Base-by-base conservation (phyloP, 441 rosid genomes). In the Bruguiera hainesii region DNA sequence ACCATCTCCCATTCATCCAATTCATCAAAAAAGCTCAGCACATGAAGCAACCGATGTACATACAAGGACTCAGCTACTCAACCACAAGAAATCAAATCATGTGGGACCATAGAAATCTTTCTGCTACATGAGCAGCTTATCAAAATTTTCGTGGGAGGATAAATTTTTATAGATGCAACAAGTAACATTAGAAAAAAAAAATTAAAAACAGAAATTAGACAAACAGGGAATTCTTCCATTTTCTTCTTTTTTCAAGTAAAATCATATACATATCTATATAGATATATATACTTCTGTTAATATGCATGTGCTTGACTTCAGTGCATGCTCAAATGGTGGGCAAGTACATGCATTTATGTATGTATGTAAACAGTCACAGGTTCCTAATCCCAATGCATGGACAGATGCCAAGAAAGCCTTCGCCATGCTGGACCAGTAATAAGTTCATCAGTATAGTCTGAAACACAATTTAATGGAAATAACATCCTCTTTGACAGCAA, bases 391-490 rank as follows among this genome's bases (percentile, higher is more conserved):
- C 23, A 48, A 69, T 29, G 33, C 50, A 62, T 3, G 1, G 42
- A 42, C 2, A 42, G 57, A 71, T 5, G 29, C 25, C 25, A 59
- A 15, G 21, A 20, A 25, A 52, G 33, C n/a, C 63, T 37, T 28
- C 19, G 48, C 39, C 0, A 60, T 6, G 65, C 48, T 62, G 21
- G 15, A 16, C 68, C 30, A 62, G 50, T 56, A 67, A 76, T 21
- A 55, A 51, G 60, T 30, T 52, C 66, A 63, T 28, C 16, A 1
- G 52, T 56, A 59, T 53, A 64, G 56, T 55, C 64, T 60, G 21
- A n/a, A 66, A 66, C 19, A 48, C 56, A 65, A 76, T 51, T 74
- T n/a, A 33, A 71, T 53, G 26, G 64, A 76, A 57, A 81, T 57
- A 74, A 64, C 66, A 42, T 68, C 61, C 16, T 70, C 18, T 74